Conservation (phyloP, 768 basidiomycete species). For the Harrya chromipes region DNA sequence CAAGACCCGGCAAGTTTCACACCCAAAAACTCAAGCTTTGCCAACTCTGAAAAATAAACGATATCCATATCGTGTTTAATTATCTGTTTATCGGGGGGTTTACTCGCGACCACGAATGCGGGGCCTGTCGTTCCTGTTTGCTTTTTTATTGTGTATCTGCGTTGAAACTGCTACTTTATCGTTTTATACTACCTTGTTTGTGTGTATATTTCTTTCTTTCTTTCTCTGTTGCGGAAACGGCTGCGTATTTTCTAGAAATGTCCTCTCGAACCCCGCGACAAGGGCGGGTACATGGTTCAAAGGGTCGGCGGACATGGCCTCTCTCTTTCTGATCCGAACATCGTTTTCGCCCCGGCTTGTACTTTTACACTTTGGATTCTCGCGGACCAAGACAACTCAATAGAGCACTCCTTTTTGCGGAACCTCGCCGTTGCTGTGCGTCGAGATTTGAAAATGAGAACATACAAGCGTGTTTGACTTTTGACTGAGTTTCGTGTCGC, state of each 20-base stretch:
- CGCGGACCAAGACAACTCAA: background rate
- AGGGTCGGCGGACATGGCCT: background rate
- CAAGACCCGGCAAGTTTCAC: constrained; percentile 25
- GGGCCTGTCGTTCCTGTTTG: constrained; percentile 10
- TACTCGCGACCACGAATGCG: constrained; percentile 14
- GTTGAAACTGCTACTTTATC: background rate
- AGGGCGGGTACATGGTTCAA: background rate
- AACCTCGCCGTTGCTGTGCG: too few species aligned
- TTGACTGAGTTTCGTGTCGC: too few species aligned
- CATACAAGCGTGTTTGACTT: too few species aligned
- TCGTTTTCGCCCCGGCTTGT: background rate
- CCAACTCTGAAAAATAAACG: constrained; percentile 26
- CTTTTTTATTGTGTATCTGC: constrained; percentile 30
- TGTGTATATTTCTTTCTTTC: background rate
- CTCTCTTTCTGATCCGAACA: background rate
- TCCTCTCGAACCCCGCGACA: too few species aligned
- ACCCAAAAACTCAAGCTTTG: constrained; percentile 26
- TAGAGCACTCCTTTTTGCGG: background rate
- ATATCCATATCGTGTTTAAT: background rate
- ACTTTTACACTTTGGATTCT: background rate
- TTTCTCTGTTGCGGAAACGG: too few species aligned
- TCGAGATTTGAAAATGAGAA: too few species aligned
- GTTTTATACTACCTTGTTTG: background rate
- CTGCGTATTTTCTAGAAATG: too few species aligned
- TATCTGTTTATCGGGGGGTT: constrained; percentile 4